Base-by-base conservation (phyloP, 805 yeast species). In the Wickerhamiella brachini region DNA sequence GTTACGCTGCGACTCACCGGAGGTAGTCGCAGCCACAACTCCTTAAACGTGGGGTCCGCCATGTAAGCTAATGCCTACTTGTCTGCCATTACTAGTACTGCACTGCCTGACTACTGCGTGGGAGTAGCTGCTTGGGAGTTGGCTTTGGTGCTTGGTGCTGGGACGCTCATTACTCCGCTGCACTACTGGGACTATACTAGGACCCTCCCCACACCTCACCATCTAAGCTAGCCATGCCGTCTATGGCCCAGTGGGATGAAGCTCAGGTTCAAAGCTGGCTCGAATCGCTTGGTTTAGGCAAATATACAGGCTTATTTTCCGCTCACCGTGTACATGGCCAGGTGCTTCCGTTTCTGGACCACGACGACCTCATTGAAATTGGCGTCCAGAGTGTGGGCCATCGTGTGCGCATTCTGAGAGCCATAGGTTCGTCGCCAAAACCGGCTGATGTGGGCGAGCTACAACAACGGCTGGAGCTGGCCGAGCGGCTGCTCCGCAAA, bases 291-390 rank as follows among this genome's bases (percentile, higher is more conserved):
- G 48, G 48, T 5, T 26, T 49, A 15, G 48, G 44, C 43, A 45
- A 45, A 24, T 65, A 65, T 49, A 37, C 58, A 3, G 44, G 49
- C 22, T 13, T 13, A 23, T 80, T 82, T 60, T 66, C 71, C 23
- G 72, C 71, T 2, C 77, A 85, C 65, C 80, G 80, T 57, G 77
- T 85, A 48, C 79, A 82, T 3, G 95, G 95, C 1, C 77, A 83
- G 29, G 72, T 84, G 3, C 68, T 90, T 49, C 79, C 85, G 1
- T 80, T 78, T 54, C 69, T 89, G 48, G 78, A 79, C 31, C 77
- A 84, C 12, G 78, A 75, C 8, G 93, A 87, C 61, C 75, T 89
- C 44, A 70, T 72, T 54, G 95, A 88, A 49, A 68, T 90, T 60
- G 94, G 89, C 2, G 73, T 84, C 1, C 51, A 54, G 5, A 68